phyloP scores from a whole-genome alignment of 345 rosid genomes.

The Toxicodendron radicans region DNA sequence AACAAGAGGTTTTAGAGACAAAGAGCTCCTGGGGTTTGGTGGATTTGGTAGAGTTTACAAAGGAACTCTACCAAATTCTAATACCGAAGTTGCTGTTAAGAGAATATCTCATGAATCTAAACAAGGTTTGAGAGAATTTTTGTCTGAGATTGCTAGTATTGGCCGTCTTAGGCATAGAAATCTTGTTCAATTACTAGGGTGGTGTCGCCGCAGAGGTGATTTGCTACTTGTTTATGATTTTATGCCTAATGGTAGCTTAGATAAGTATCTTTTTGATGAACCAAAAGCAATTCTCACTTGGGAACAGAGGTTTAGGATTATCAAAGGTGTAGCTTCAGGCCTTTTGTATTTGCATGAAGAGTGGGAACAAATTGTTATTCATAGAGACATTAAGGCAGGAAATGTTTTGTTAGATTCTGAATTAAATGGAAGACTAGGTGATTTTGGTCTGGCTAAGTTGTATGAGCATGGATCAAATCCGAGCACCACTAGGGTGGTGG shows the following conservation, averaged over 20 bases:
- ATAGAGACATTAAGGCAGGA: slow-evolving; percentile 87
- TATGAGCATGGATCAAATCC: slow-evolving; percentile 77
- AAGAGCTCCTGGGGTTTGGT: slow-evolving; percentile 80
- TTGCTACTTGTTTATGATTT: slow-evolving; percentile 77
- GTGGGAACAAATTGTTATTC: slow-evolving; percentile 91
- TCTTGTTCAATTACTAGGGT: slow-evolving; percentile 80
- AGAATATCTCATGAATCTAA: slow-evolving; percentile 72
- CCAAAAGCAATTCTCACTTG: slow-evolving; percentile 59
- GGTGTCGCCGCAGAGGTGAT: slow-evolving; percentile 67
- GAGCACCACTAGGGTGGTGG: slow-evolving; percentile 76
- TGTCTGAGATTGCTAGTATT: slow-evolving; percentile 78
- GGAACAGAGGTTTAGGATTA: slow-evolving; percentile 74
- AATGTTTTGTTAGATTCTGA: slow-evolving; percentile 79
- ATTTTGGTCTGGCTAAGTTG: slow-evolving; percentile 87
- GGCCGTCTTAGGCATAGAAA: slow-evolving; percentile 91
- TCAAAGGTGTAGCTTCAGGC: slow-evolving; percentile 81
- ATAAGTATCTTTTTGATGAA: slow-evolving; percentile 69
- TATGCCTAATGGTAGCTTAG: slow-evolving; percentile 93
- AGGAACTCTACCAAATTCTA: slow-evolving; percentile 57
- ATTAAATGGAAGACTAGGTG: slow-evolving; percentile 76
- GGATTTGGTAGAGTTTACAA: slow-evolving; percentile 87
- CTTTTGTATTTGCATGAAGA: slow-evolving; percentile 88
- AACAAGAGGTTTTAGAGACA: slow-evolving; percentile 72
- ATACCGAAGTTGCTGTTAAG: slow-evolving; percentile 71
- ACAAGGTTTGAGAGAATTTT: slow-evolving; percentile 78